Base-by-base conservation (phyloP, 2,329 filamentous ascomycete species). In the Aspergillus aculeatus region DNA sequence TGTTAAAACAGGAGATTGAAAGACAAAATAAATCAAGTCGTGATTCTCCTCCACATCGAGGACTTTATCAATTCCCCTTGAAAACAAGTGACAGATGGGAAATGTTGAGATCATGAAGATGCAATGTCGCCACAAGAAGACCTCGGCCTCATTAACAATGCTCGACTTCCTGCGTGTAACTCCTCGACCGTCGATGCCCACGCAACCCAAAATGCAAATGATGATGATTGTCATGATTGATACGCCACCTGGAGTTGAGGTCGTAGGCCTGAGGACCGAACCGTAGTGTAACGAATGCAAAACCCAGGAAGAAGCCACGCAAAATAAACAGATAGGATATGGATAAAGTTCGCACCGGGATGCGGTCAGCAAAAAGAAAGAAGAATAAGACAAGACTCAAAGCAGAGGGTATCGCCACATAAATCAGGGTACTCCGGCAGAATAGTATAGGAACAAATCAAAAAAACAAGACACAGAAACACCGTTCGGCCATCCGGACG, bases 351-450 rank as follows among this genome's bases (percentile, higher is more conserved):
- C 52, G 60, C 56, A 66, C 55, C 47, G 49, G 49, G 51, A 66
- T 60, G 60, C 60, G 63, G 52, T 50, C 55, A 58, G 58, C 60
- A 62, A 57, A 29, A 54, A 57, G 32, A 54, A 56, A 60, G 60
- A 53, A 62, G 57, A 59, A 65, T 60, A 64, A 16, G 50, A 60
- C 55, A 59, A 59, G 54, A 59, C 55, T 56, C 66, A 52, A 64
- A 32, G 55, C 57, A 67, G 41, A 62, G 65, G 68, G 68, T 69
- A 69, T 69, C 68, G 68, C 65, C 58, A 63, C 59, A 62, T 63
- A 67, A 62, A 68, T 64, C 54, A 53, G 61, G 54, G 56, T 62
- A 64, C 65, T 63, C 56, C 56, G 59, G 58, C 56, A 59, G 54
- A 51, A 62, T 44, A 60, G 63, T 44, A 61, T 49, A 64, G 47